A percentile compares a stretch with the other conserved stretches of the same genome.
Conservation (phyloP, 495 filamentous ascomycete species). For the Aspergillus avenaceus region DNA sequence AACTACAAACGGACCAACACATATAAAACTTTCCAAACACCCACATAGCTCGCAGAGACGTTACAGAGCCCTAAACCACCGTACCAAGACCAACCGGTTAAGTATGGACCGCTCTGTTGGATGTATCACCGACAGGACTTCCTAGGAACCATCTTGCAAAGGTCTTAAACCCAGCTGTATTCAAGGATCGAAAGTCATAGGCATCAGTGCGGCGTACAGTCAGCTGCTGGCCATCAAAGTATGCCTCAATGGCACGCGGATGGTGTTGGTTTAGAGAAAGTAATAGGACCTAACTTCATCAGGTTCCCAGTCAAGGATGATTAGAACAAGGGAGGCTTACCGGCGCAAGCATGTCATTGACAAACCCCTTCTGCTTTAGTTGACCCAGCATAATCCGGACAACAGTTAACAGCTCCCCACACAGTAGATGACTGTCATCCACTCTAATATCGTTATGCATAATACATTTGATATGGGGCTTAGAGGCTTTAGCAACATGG, state of each 20-base stretch:
- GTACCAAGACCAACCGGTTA: background rate
- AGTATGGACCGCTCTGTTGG: background rate
- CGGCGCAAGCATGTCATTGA: slow-evolving; percentile 11
- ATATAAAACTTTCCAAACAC: too few relatives aligned
- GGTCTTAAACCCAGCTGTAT: slow-evolving; percentile 10
- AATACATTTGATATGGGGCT: slow-evolving; percentile 13
- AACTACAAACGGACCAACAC: too few relatives aligned
- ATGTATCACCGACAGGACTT: slow-evolving; percentile 10
- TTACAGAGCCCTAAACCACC: too few relatives aligned
- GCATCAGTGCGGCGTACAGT: slow-evolving; percentile 9
- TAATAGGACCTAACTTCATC: slow-evolving; percentile 5
- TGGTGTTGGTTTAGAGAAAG: slow-evolving; percentile 5
- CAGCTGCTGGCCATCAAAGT: slow-evolving; percentile 14
- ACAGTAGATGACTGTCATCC: slow-evolving; percentile 5
- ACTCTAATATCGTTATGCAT: slow-evolving; percentile 10
- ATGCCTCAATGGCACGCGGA: slow-evolving; percentile 12
- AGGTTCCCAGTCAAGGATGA: background rate
- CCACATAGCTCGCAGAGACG: too few relatives aligned
- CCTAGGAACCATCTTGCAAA: slow-evolving; percentile 14
- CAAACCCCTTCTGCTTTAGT: slow-evolving; percentile 7
- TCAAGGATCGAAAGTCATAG: slow-evolving; percentile 8
- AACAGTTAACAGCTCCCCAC: slow-evolving; percentile 6
- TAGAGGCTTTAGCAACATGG: background rate
- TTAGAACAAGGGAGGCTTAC: slow-evolving; percentile 1
- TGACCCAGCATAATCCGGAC: slow-evolving; percentile 11